Evolutionary conservation across 805 yeast species (phyloP).

Genomic region (Metschnikowia santaceciliae): DNA sequence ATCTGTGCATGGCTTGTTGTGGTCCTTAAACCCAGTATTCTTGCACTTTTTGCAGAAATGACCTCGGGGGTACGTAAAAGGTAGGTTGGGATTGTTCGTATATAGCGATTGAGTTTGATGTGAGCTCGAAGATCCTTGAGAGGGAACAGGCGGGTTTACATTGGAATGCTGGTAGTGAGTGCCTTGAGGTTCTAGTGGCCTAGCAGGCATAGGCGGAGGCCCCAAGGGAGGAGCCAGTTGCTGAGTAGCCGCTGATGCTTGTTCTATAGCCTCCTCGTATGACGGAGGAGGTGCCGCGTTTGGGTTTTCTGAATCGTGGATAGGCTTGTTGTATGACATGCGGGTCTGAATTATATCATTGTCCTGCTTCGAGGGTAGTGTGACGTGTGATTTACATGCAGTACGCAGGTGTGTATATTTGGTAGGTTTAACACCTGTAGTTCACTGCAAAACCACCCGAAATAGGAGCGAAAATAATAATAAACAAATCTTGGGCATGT

Average conservation of each 20-base stretch:
- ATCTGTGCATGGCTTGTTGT: slow-evolving; percentile 22
- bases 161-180: not conserved
- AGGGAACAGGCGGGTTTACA: not conserved
- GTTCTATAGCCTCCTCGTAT: slow-evolving; percentile 42
- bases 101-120: slow-evolving; percentile 12
- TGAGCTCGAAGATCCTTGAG: not conserved
- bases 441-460: too few relatives aligned
- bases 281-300: slow-evolving; percentile 32
- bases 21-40: slow-evolving; percentile 31
- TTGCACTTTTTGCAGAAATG: slow-evolving; percentile 30
- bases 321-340: not conserved
- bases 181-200: slow-evolving; percentile 3
- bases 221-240: slow-evolving; percentile 9
- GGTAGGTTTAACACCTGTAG: too few relatives aligned
- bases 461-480: too few relatives aligned
- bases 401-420: not conserved
- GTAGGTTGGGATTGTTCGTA: slow-evolving; percentile 20
- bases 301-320: not conserved
- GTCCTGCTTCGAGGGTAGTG: not conserved
- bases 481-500: too few relatives aligned
- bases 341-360: not conserved
- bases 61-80: slow-evolving; percentile 30
- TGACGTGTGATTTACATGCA: not conserved
- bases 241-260: not conserved
- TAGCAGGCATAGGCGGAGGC: slow-evolving; percentile 10